Base-by-base conservation (phyloP, 306 rosid species). In the Sindora glabra region DNA sequence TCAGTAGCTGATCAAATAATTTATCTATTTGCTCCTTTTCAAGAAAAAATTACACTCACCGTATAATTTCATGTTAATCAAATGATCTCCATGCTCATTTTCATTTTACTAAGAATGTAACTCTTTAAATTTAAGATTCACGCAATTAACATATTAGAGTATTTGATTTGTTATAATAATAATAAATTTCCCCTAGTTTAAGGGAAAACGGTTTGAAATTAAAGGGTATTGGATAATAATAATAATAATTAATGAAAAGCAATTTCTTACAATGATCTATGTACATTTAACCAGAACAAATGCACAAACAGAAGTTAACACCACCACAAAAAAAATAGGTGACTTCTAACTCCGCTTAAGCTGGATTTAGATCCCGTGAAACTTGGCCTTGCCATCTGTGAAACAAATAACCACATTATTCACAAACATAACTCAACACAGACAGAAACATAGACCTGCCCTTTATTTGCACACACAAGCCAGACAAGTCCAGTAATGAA, bases 301-400 rank as follows among this genome's bases (percentile, higher is more conserved):
- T 67, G 68, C 73, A 27, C 33, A 69, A 71, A 73, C 21, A 67
- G 21, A 30, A 70, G 79, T n/a, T 60, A 70, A 70, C 81, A 45
- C 58, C 51, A 68, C 65, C 45, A 51, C 72, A 76, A 73, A 62
- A 64, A n/a, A n/a, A n/a, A n/a, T n/a, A 66, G 64, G 57, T 48
- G 56, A 11, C 39, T 61, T 33, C 64, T 10, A 49, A 71, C 74
- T 80, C 74, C 64, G 10, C 65, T 73, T 73, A 92, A 55, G 94
- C 61, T 59, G 81, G 82, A 69, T 74, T 83, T 59, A 86, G 77
- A 89, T 94, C 91, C 47, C 84, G 34, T 13, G 94, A 84, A 60
- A 72, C 83, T 81, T 82, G 97, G 48, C 99, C 97, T 71, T 89
- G 99, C 99, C 99, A 94, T 89, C 99, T 94, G 94, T 70, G 40